A percentile compares a stretch with the other conserved stretches of the same genome.
Conservation (phyloP, 73 alveolate genomes). For the Paramecium tetraurelia region DNA sequence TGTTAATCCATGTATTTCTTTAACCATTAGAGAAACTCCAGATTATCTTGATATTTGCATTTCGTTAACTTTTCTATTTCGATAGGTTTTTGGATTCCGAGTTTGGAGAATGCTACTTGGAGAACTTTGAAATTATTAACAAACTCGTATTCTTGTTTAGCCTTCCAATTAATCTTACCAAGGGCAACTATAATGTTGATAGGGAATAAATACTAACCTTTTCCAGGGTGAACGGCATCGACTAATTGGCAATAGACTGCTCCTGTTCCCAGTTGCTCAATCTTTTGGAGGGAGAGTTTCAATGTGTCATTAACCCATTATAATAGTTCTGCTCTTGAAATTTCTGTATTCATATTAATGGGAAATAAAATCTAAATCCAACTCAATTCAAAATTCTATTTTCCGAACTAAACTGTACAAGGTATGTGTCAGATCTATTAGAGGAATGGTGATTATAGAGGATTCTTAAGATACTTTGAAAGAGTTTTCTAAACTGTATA, state of each 20-base stretch:
- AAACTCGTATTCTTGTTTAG: conserved; percentile 51
- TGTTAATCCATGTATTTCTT: conserved; percentile 51
- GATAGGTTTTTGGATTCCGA: conserved; percentile 49
- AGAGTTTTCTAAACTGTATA: not conserved
- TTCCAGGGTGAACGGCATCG: conserved; percentile 43
- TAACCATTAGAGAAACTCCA: conserved; percentile 58
- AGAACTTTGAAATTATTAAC: conserved; percentile 58
- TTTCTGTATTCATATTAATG: conserved; percentile 15
- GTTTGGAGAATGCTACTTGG: conserved; percentile 24
- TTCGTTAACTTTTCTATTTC: conserved; percentile 58
- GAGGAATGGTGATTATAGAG: not conserved
- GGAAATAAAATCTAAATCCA: not conserved
- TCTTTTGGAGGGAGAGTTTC: conserved; percentile 29
- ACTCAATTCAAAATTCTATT: not conserved
- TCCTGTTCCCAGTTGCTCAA: conserved; percentile 59
- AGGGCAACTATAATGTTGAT: not conserved
- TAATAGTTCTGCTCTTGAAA: conserved; percentile 55
- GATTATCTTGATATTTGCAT: conserved; percentile 59
- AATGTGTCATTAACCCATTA: conserved; percentile 56
- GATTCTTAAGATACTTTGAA: not conserved
- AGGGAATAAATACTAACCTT: not conserved
- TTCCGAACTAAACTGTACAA: not conserved
- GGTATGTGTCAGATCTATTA: not conserved
- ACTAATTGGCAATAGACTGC: conserved; percentile 55
- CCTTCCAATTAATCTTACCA: conserved; percentile 54